Evolutionary conservation across 2,329 filamentous ascomycete genomes (phyloP).

Genomic region (Pyrenophora seminiperda): DNA sequence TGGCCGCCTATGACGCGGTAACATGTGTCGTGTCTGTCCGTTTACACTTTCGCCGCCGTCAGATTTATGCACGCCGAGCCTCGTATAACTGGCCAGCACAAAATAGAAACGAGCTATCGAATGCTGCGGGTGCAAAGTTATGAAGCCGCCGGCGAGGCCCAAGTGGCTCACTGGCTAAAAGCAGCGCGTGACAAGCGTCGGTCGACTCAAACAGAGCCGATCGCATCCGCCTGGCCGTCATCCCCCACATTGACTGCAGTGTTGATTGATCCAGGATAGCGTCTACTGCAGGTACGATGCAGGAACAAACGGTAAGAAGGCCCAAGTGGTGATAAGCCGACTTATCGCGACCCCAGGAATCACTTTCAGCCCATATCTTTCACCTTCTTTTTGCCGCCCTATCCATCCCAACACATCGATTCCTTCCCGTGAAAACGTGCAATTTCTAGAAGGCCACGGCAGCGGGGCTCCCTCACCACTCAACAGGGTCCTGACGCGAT

Average conservation of each 20-base stretch:
- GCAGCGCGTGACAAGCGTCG: constrained; percentile 35
- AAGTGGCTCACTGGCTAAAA: constrained; percentile 19
- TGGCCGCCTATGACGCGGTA: constrained; percentile 8
- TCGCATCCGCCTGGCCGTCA: constrained; percentile 23
- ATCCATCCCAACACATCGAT: not conserved
- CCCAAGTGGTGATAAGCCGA: constrained; percentile 14
- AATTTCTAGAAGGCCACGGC: constrained; percentile 43
- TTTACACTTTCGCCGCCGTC: constrained; percentile 17
- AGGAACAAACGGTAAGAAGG: constrained; percentile 28
- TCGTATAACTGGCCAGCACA: constrained; percentile 43
- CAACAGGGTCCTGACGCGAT: constrained; percentile 37
- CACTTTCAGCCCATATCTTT: constrained; percentile 3
- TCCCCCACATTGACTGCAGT: constrained; percentile 40
- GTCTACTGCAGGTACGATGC: constrained; percentile 50
- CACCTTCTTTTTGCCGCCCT: constrained; percentile 9
- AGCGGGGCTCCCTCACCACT: constrained; percentile 32
- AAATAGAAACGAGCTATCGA: constrained; percentile 45
- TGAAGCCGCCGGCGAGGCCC: constrained; percentile 34
- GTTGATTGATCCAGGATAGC: constrained; percentile 30
- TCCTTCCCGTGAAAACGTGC: constrained; percentile 18
- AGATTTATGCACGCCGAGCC: constrained; percentile 36
- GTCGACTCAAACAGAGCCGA: constrained; percentile 34
- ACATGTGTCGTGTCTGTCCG: constrained; percentile 11
- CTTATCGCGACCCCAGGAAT: constrained; percentile 30
- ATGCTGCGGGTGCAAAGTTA: constrained; percentile 27